Conservation (phyloP, 495 filamentous ascomycete genomes). For the Aspergillus conjunctus region DNA sequence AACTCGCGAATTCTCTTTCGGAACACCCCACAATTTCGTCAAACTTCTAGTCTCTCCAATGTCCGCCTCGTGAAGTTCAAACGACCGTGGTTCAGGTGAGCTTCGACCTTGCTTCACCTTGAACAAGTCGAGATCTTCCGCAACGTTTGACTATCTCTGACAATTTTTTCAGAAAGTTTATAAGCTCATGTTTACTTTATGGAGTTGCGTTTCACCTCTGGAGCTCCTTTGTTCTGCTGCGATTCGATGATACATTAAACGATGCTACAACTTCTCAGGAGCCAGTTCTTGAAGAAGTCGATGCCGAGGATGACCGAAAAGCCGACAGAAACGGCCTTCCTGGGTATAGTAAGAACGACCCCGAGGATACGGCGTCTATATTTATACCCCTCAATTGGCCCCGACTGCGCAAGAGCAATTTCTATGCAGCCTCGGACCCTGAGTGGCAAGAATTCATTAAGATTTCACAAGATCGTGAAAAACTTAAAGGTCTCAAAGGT, state of each 20-base stretch:
- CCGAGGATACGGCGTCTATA: constrained; percentile 41
- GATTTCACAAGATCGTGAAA: constrained; percentile 54
- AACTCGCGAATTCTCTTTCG: constrained; percentile 31
- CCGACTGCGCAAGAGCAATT: constrained; percentile 49
- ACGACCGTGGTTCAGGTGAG: constrained; percentile 45
- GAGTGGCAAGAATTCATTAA: constrained; percentile 71
- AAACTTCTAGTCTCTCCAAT: constrained; percentile 22
- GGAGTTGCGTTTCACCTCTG: constrained; percentile 44
- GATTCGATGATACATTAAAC: constrained; percentile 40
- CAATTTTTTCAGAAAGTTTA: constrained; percentile 29
- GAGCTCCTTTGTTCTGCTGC: constrained; percentile 42
- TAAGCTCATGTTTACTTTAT: constrained; percentile 37
- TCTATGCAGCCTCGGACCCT: constrained; percentile 64
- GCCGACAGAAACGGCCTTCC: constrained; percentile 21
- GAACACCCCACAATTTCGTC: constrained; percentile 24
- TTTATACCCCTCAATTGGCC: constrained; percentile 69
- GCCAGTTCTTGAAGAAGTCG: not conserved
- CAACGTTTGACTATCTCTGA: constrained; percentile 13
- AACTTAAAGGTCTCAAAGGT: constrained; percentile 54
- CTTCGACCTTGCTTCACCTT: not conserved
- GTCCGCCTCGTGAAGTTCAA: constrained; percentile 43
- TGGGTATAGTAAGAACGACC: constrained; percentile 13
- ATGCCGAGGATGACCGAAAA: constrained; percentile 1
- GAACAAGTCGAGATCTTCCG: not conserved
- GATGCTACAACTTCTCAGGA: constrained; percentile 22